Conservation (phyloP, 192 early-diverging fungal species). For the Geranomyces variabilis region DNA sequence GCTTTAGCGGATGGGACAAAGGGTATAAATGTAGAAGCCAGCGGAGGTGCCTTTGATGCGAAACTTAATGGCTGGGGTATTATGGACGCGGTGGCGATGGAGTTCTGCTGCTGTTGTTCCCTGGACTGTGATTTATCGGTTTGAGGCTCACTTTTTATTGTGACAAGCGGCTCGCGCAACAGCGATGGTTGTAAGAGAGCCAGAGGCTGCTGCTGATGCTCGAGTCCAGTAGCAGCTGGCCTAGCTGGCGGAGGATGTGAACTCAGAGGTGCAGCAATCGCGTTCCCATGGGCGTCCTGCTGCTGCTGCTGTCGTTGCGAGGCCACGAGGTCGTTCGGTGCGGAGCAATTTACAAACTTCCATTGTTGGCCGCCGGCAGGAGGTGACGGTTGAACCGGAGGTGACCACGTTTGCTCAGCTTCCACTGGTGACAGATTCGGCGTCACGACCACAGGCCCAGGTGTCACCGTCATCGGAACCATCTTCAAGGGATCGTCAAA, state of each 20-base stretch:
- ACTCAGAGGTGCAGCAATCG: not conserved
- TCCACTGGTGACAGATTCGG: not conserved
- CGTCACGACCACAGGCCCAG: not conserved
- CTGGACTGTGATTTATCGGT: not conserved
- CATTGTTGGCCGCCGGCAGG: not conserved
- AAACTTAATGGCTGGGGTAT: too few relatives aligned
- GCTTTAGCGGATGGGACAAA: not conserved
- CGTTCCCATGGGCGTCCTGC: not conserved
- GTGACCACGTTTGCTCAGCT: too few relatives aligned
- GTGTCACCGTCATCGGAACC: not conserved
- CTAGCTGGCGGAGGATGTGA: not conserved
- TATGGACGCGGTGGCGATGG: too few relatives aligned
- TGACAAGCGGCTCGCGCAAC: not conserved
- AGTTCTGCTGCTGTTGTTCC: not conserved
- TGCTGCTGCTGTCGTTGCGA: not conserved
- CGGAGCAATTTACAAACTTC: slow-evolving; percentile 17
- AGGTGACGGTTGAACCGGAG: not conserved
- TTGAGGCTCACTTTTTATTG: not conserved
- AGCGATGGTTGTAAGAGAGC: not conserved
- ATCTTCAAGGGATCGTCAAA: slow-evolving; percentile 9
- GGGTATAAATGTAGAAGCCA: not conserved
- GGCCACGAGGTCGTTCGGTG: not conserved
- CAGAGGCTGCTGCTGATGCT: not conserved
- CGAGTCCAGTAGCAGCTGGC: not conserved
- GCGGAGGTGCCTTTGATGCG: not conserved